Evolutionary conservation across 495 filamentous ascomycete genomes (phyloP).

Genomic region (Aspergillus bridgeri): DNA sequence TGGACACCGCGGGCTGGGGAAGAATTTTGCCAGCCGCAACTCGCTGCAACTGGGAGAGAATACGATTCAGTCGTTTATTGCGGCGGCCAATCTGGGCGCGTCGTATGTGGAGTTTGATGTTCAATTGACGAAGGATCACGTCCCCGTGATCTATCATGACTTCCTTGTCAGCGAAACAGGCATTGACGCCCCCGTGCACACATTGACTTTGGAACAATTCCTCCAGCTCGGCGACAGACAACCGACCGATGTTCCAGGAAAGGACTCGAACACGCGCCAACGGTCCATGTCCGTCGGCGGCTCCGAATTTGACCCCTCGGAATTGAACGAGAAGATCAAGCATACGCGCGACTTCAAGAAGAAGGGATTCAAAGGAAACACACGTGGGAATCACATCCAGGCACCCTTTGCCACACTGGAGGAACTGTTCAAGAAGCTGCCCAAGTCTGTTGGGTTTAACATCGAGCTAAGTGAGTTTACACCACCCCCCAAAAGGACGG

Average conservation of each 20-base stretch:
- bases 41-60: constrained; percentile 96
- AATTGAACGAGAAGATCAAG: constrained; percentile 89
- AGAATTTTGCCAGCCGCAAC: constrained; percentile 76
- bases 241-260: constrained; percentile 2
- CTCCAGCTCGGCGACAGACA: constrained; percentile 70
- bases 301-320: constrained; percentile 49
- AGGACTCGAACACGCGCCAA: constrained; percentile 25
- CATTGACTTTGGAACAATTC: constrained; percentile 89
- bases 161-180: constrained; percentile 98
- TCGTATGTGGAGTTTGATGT: constrained; percentile 94
- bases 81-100: constrained; percentile 89
- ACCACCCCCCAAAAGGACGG: constrained; percentile 18
- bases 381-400: constrained; percentile 88
- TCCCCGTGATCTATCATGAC: constrained; percentile 98
- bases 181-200: constrained; percentile 95
- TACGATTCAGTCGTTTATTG: constrained; percentile 90
- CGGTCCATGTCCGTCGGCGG: constrained; percentile 59
- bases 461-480: constrained; percentile 80
- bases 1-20: constrained; percentile 87
- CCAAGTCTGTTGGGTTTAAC: constrained; percentile 84
- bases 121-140: constrained; percentile 96
- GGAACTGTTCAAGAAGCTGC: constrained; percentile 84
- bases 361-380: constrained; percentile 94
- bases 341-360: constrained; percentile 92
- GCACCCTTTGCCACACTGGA: constrained; percentile 92